Base-by-base conservation (phyloP, 2,329 filamentous ascomycete genomes). In the Ophiostoma perfectum region DNA sequence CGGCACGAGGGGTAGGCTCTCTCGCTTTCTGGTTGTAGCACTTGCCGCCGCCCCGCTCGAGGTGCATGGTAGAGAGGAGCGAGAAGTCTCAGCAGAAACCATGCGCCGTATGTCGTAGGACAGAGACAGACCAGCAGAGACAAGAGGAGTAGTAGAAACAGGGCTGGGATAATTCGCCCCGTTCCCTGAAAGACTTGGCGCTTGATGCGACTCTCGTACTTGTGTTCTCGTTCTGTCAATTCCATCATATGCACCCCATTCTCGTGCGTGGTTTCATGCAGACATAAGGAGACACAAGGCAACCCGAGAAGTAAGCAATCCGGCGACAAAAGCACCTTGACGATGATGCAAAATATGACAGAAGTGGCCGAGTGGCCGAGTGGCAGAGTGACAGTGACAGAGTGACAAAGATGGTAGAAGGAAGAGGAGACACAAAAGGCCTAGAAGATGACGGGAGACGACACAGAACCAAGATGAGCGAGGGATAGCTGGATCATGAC, bases 11-110 rank as follows among this genome's bases (percentile, higher is more conserved):
- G 58, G 58, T 62, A 62, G 36, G 27, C 36, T 39, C 18, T 47
- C 11, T 47, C 14, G 14, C 2, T 16, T 18, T 27, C 27, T 27
- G 27, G 27, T 27, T 27, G 49, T 55, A 55, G 49, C 49, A 55
- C 49, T 55, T 55, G 49, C 49, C 49, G 58, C 58, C 36, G 58
- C 58, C 58, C 58, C 58, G 38, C 58, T 27, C 58, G 12, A 27
- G 36, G 11, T 60, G 8, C 7, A 38, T 27, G 18, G n/a, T 27
- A 55, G 49, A 18, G 27, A 55, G 49, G 49, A 55, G 18, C 47
- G 47, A 49, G 6, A 16, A 16, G n/a, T 11, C 49, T 27, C 27
- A 27, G 27, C 27, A 27, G 27, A 27, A 27, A 27, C 27, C 27
- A 36, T 55, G 49, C 49, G 7, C n/a, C n/a, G 18, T 55, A 55